Evolutionary conservation across 1,284 basidiomycete genomes (phyloP), one percentile per base, ranked within the genome.

Genomic region (Caloboletus inedulis): DNA sequence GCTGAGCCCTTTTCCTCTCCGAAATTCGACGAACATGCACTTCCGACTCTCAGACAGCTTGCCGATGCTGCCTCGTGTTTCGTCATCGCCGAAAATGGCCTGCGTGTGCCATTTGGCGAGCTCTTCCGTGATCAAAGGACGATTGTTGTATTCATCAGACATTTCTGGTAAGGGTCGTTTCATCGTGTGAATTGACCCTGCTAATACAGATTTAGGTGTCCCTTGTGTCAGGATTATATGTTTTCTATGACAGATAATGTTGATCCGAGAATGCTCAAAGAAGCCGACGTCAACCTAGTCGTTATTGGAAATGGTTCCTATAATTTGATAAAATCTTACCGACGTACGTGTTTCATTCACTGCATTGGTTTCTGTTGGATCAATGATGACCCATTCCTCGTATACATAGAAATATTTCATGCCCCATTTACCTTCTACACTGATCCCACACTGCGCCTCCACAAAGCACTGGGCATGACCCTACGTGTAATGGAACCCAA

Each of bases 221-320:
- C 87, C 3, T 72, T 84, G 30, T 91, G 89, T 67, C 89, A 92
- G 64, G 89, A 94, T 64, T 96, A 94, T 69, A 82, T 94, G 75
- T 77, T 82, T 49, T 84, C 83, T 31, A 75, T 94, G 53, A 65
- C 78, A 52, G 69, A 74, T 18, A 73, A 77, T 42, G 75, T 84
- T 35, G 71, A 81, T 44, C 72, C 74, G 10, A 77, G 77, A 41
- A 74, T 77, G 4, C 75, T 89, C 43, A 77, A 82, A 42, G 74
- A 74, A 35, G 76, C 78, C 14, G 76, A 77, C 23, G 69, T 81
- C 50, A 80, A 78, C 51, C 53, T 91, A 48, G 76, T 93, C 47
- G 75, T 95, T 59, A 82, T 96, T 62, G 84, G 89, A 33, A 88
- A 91, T 64, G 93, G 91, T 2, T 79, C 87, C 3, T 80, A 79